phyloP scores from a whole-genome alignment of 257 asterid genomes.

The Solanum microdontum region DNA sequence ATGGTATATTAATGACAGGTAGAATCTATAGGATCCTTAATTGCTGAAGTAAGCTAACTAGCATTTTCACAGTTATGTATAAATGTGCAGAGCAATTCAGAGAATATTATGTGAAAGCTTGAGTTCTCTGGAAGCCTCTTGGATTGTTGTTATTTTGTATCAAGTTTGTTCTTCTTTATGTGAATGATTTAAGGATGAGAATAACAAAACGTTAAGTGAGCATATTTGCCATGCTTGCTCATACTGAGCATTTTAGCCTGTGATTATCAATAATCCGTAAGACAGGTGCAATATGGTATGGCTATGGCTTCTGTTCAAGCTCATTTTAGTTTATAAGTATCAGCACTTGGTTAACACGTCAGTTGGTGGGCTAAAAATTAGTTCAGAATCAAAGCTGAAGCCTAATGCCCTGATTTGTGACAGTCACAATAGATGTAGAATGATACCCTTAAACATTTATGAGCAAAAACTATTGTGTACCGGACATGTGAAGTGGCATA shows the following conservation, averaged over 20 bases:
- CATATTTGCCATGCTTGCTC: not conserved
- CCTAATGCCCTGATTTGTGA: not conserved
- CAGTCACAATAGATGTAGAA: not conserved
- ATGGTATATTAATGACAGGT: not conserved
- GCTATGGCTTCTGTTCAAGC: not conserved
- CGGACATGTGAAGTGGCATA: not conserved
- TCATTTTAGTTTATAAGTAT: not conserved
- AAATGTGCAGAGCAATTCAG: not conserved
- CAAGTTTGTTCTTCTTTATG: not conserved
- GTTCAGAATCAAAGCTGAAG: not conserved
- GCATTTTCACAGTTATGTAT: not conserved
- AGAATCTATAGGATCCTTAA: not conserved
- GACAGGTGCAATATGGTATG: not conserved
- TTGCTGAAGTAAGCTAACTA: not conserved
- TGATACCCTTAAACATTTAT: not conserved
- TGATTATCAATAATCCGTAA: not conserved
- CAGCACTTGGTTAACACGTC: not conserved
- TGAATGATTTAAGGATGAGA: not conserved
- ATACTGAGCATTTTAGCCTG: not conserved
- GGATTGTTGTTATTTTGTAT: not conserved
- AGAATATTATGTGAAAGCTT: not conserved
- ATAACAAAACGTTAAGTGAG: not conserved
- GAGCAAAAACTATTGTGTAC: not conserved
- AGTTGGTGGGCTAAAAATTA: not conserved
- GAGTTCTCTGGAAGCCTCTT: not conserved